Conservation (phyloP, 75 land plant species). For the Sequoia sempervirens region DNA sequence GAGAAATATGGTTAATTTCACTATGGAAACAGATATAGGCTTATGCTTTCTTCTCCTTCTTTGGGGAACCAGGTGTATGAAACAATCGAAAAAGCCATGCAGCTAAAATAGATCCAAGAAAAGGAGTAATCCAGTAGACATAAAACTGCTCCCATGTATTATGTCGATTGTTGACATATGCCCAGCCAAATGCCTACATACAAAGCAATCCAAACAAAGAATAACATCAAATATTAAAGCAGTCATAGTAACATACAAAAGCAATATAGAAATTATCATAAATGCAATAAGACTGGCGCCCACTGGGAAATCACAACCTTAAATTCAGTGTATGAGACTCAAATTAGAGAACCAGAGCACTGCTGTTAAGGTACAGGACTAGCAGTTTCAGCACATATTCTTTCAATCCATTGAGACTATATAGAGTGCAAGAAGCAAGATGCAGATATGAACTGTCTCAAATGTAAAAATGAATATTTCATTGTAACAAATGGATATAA, state of each 20-base stretch:
- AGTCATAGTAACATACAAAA: background rate
- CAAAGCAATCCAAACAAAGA: constrained; percentile 1
- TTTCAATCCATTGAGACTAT: background rate
- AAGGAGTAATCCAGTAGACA: constrained; percentile 69
- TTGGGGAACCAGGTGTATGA: constrained; percentile 18
- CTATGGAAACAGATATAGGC: background rate
- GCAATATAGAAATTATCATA: background rate
- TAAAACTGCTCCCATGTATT: constrained; percentile 70
- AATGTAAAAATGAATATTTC: background rate
- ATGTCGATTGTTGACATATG: constrained; percentile 51
- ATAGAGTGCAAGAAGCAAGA: background rate
- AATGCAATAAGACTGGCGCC: background rate
- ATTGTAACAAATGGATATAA: background rate
- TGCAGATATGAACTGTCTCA: background rate
- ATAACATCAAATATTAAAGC: background rate
- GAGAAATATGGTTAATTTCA: background rate
- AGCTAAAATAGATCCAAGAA: constrained; percentile 52
- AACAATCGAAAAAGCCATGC: constrained; percentile 41
- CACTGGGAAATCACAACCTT: background rate
- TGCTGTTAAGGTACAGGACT: background rate
- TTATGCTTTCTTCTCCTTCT: constrained; percentile 39
- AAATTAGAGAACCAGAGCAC: background rate
- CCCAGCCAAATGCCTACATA: constrained; percentile 72
- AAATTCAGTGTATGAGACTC: background rate
- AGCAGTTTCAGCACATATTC: background rate